Evolutionary conservation across 257 asterid genomes (phyloP).

Genomic region (Anisodus tanguticus): DNA sequence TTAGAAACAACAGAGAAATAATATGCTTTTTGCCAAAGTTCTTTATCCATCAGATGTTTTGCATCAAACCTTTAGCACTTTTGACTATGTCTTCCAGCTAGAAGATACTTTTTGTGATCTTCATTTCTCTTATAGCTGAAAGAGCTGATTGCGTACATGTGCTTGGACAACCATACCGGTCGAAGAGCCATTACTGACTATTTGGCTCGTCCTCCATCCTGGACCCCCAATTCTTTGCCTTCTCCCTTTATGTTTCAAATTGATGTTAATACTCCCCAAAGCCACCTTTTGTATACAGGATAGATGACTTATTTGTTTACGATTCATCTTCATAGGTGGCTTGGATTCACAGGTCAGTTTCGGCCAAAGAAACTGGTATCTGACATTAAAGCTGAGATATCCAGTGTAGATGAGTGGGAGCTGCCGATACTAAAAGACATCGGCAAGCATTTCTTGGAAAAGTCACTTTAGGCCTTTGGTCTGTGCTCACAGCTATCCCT

Average conservation of each 20-base stretch:
- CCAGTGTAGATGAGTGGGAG: slow-evolving; percentile 74
- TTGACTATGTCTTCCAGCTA: neutral
- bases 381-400: slow-evolving; percentile 63
- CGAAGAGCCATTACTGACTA: neutral
- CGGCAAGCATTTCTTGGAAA: slow-evolving; percentile 70
- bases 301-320: neutral
- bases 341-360: slow-evolving; percentile 74
- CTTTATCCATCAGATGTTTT: neutral
- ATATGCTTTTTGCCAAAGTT: neutral
- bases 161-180: slow-evolving; percentile 1
- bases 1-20: neutral
- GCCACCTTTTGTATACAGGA: neutral
- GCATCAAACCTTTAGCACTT: neutral
- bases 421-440: slow-evolving; percentile 58
- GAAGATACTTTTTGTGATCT: neutral
- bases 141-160: slow-evolving; percentile 3
- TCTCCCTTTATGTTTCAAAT: neutral
- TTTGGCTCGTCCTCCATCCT: neutral
- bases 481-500: slow-evolving; percentile 68
- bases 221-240: slow-evolving; percentile 10
- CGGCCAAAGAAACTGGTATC: slow-evolving; percentile 85
- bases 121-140: slow-evolving; percentile 7
- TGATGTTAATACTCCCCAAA: neutral
- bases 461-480: slow-evolving; percentile 74
- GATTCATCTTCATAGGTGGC: slow-evolving; percentile 60